Evolutionary conservation across 176 grass and related monocot species (phyloP), one percentile per base, ranked within the genome.

Genomic region (Saccharum spontaneum): DNA sequence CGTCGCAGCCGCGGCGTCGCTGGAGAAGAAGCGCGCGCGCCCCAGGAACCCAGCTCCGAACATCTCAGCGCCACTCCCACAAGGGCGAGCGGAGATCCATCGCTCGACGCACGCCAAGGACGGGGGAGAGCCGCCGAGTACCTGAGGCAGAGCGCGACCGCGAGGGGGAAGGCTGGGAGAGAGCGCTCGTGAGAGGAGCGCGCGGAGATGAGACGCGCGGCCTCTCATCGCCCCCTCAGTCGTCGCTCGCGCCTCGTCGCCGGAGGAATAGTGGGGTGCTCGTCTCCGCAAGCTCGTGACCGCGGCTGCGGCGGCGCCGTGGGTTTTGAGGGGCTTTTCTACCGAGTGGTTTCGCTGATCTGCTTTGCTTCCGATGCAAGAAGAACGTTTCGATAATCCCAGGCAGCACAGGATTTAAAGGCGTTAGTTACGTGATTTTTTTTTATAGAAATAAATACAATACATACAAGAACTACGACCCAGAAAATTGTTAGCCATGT

Each of bases 131-230:
- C 10, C 33, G 18, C 46, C 28, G 17, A 28, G 67, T 33, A 60
- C 83, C 83, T 69, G 63, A 69, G 75, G 46, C 62, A 57, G 83
- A 67, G 83, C 10, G 49, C 36, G 34, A 59, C 62, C 22, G 0
- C 34, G 73, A n/a, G 16, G 3, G 0, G 63, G 48, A 0, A 77
- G 64, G 63, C 36, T 22, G 15, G 36, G n/a, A 30, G 63, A 36
- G 63, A 85, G 46, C 48, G 73, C 72, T 12, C 73, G 61, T 11
- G 73, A 84, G 83, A 77, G 83, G 46, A 85, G 83, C 45, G 34
- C 64, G 36, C 54, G 63, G 83, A 78, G 64, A 39, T 67, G 83
- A 8, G 73, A 68, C 34, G 73, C 33, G 11, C 74, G 64, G 49
- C 16, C 37, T 49, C 36, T 85, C 64, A 57, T 78, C 48, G 72